Evolutionary conservation across 176 grass and related monocot species (phyloP).

Genomic region (Avena insularis): DNA sequence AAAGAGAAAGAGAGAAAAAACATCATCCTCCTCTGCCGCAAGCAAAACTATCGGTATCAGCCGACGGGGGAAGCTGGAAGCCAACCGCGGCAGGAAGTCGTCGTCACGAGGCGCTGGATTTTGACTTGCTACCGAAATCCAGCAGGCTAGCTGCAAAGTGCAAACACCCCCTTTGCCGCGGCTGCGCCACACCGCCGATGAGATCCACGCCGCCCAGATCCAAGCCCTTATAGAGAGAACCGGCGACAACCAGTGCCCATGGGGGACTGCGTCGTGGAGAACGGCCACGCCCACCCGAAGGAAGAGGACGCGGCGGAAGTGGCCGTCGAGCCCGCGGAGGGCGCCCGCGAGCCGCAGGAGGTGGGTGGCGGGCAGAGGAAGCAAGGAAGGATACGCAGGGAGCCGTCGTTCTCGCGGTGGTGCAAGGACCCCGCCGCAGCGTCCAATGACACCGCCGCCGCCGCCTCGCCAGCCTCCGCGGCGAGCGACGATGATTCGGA

Average conservation of each 20-base stretch:
- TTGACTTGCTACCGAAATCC: slow-evolving; percentile 58
- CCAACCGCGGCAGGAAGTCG: slow-evolving; percentile 46
- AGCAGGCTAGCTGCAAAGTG: slow-evolving; percentile 42
- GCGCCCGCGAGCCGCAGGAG: slow-evolving; percentile 13
- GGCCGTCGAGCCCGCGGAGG: slow-evolving; percentile 32
- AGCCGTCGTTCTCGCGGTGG: slow-evolving; percentile 95
- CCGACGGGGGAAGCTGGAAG: slow-evolving; percentile 31
- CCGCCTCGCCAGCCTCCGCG: slow-evolving; percentile 38
- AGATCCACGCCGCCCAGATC: slow-evolving; percentile 50
- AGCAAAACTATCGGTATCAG: slow-evolving; percentile 7
- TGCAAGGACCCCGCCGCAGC: slow-evolving; percentile 58
- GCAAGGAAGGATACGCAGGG: slow-evolving; percentile 67
- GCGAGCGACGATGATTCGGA: slow-evolving; percentile 58
- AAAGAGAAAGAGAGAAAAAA: not conserved
- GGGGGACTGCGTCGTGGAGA: slow-evolving; percentile 61
- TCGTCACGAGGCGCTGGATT: slow-evolving; percentile 47
- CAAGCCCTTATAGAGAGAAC: slow-evolving; percentile 38
- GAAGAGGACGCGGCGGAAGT: slow-evolving; percentile 32
- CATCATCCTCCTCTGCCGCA: slow-evolving; percentile 1
- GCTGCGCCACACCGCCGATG: slow-evolving; percentile 35
- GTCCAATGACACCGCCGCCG: slow-evolving; percentile 21
- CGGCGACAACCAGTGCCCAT: slow-evolving; percentile 45
- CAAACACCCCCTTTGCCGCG: slow-evolving; percentile 18
- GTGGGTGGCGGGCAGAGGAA: slow-evolving; percentile 40
- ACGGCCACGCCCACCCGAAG: slow-evolving; percentile 30